A percentile compares a stretch with the other conserved stretches of the same genome.
These are phyloP conservation scores for Cryptomeria japonica DNA, from an alignment of 75 land plant species.

Conservation along the genomic window DNA sequence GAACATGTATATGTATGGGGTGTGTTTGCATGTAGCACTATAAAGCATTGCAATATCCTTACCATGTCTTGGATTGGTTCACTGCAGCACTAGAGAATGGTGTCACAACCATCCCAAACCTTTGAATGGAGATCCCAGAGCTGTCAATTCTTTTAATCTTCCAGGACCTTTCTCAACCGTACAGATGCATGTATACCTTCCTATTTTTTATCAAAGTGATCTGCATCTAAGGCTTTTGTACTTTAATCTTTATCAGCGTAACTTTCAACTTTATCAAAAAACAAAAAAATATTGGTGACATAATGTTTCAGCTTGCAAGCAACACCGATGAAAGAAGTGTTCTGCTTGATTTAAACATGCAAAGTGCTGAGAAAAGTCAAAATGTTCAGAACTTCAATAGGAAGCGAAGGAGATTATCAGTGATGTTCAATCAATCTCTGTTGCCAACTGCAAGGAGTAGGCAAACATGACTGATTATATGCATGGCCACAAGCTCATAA, in stretches of 20 bases:
- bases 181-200: too few relatives aligned
- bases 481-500: neutral
- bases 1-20: neutral
- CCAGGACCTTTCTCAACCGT: too few relatives aligned
- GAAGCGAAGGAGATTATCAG: neutral
- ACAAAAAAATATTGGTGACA: neutral
- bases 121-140: neutral
- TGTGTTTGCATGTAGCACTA: neutral
- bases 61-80: neutral
- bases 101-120: neutral
- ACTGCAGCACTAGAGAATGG: neutral
- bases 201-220: too few relatives aligned
- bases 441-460: neutral
- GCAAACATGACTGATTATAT: neutral
- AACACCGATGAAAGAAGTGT: neutral
- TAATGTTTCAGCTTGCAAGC: neutral
- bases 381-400: neutral
- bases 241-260: too few relatives aligned
- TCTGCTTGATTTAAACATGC: neutral
- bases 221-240: too few relatives aligned
- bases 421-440: neutral
- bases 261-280: too few relatives aligned
- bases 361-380: neutral
- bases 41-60: neutral
- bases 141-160: too few relatives aligned